A percentile compares a stretch with the other conserved stretches of the same genome.
Conservation (phyloP, 1,284 basidiomycete species). For the Ceratobasidium sp. region DNA sequence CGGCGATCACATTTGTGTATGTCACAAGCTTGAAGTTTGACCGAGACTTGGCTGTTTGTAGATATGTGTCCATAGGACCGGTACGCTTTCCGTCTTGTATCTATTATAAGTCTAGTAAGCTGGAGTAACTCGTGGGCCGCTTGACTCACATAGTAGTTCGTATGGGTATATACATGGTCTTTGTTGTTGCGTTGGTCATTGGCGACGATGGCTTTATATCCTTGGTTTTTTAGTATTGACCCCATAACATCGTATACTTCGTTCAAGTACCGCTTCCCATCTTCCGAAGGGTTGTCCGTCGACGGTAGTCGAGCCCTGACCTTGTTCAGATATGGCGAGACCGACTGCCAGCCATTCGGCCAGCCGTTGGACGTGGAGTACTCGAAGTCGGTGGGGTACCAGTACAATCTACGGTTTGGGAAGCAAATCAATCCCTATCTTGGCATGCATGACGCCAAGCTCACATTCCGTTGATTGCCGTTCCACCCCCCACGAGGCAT, state of each 20-base stretch:
- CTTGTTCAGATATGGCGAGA: constrained; percentile 64
- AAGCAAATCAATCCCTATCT: neutral
- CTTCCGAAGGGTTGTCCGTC: constrained; percentile 71
- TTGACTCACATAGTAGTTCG: constrained; percentile 65
- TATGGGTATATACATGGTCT: constrained; percentile 71
- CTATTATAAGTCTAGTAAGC: too few relatives aligned
- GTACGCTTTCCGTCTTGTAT: constrained; percentile 71
- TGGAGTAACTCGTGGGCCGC: neutral
- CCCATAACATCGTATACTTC: constrained; percentile 64
- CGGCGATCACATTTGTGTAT: constrained; percentile 65
- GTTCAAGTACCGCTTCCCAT: constrained; percentile 71
- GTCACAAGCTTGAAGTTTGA: constrained; percentile 67
- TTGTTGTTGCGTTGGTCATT: constrained; percentile 69
- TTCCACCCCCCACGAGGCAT: constrained; percentile 73
- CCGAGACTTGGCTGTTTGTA: constrained; percentile 67
- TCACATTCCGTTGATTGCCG: constrained; percentile 73
- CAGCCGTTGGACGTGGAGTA: constrained; percentile 68
- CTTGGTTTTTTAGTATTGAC: constrained; percentile 63
- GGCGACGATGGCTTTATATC: constrained; percentile 67
- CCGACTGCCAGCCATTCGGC: constrained; percentile 69
- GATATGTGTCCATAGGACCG: constrained; percentile 72
- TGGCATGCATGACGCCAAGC: constrained; percentile 49
- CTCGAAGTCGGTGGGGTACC: constrained; percentile 67
- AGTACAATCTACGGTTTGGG: constrained; percentile 65
- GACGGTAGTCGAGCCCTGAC: constrained; percentile 67